Conservation (phyloP, 306 rosid genomes). For the Dalbergia cultrata region DNA sequence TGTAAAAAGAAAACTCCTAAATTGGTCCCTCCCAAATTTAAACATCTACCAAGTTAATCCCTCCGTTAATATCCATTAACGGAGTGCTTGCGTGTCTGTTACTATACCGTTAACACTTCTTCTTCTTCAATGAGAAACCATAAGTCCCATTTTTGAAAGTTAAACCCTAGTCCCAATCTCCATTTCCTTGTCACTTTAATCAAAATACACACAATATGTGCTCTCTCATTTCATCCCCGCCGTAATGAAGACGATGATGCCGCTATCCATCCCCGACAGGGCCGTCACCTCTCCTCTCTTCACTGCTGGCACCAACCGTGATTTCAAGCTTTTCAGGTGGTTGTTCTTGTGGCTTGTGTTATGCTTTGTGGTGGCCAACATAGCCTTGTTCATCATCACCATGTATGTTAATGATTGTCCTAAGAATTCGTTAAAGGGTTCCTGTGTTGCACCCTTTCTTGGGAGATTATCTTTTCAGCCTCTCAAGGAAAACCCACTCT, state of each 20-base stretch:
- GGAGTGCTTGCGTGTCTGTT: no score
- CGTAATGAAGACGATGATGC: constrained; percentile 32
- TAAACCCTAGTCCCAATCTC: no score
- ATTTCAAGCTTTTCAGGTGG: constrained; percentile 56
- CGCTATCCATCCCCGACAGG: constrained; percentile 46
- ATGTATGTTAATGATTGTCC: constrained; percentile 82
- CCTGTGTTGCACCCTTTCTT: constrained; percentile 66
- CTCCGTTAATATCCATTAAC: no score
- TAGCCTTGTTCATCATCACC: constrained; percentile 56
- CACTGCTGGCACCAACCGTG: constrained; percentile 24
- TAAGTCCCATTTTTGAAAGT: no score
- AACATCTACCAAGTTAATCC: no score
- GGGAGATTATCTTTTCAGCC: constrained; percentile 88
- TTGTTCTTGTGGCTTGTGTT: constrained; percentile 84
- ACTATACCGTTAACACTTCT: no score
- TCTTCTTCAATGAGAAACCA: no score
- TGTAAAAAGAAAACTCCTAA: no score
- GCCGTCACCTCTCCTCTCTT: constrained; percentile 24
- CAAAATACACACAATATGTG: no score
- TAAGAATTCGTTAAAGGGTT: constrained; percentile 33
- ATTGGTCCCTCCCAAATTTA: no score
- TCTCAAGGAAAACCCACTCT: constrained; percentile 80
- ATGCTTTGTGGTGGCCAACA: constrained; percentile 66
- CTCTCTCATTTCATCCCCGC: constrained; percentile 60
- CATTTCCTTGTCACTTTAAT: no score